Evolutionary conservation across 257 asterid species (phyloP), one percentile per base, ranked within the genome.

Genomic region (Penstemon barbatus): DNA sequence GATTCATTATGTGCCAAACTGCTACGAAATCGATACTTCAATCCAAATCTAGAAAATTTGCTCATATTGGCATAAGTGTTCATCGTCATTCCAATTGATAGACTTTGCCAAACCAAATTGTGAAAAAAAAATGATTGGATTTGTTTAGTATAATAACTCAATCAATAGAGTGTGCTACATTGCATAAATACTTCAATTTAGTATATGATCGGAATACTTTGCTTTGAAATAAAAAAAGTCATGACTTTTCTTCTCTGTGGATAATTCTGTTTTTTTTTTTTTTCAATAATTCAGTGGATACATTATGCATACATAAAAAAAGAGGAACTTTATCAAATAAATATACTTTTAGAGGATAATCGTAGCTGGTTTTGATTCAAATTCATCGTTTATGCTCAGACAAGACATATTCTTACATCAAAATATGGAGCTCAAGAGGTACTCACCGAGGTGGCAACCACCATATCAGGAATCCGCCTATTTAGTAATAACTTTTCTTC

Each of bases 371-470:
- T 19, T 37, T 50, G 8, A 46, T 40, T 52, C 58, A 66, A 15
- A 11, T 46, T 33, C 77, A 58, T 8, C n/a, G 52, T 12, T 50
- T 40, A 50, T n/a, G 52, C 37, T 46, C 64, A 11, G 38, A 39
- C 63, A 58, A 59, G 36, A 45, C 38, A 74, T 9, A 45, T 49
- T 54, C 72, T 43, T 54, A 53, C 48, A 56, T 54, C 38, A 70
- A 8, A 55, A 25, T 11, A 25, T 52, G 2, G 12, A 60, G 9
- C 45, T 50, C 46, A 40, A 44, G 52, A 69, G 68, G 42, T 52
- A 79, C 98, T 82, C 74, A 90, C 98, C 37, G 98, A 93, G 83
- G 86, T 88, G 71, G 95, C 93, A 61, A 72, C 74, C 7, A 85
- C 78, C 37, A 90, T 63, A 79, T 90, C 89, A 68, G 99, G 96